phyloP scores from a whole-genome alignment of 2,329 filamentous ascomycete genomes.

The Fusarium coicis region DNA sequence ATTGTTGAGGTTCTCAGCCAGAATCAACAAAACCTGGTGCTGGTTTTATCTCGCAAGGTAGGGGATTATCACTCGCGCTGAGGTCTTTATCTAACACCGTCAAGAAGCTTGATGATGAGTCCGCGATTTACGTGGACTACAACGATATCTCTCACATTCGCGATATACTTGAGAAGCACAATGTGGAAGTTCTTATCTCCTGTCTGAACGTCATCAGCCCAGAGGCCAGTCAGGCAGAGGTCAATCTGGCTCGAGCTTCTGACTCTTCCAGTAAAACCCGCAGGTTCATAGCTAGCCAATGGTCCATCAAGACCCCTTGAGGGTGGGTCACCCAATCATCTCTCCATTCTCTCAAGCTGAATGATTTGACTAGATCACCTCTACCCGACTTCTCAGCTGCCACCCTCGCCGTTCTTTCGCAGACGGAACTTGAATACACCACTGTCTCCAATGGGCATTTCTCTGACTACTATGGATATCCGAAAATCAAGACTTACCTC shows the following conservation, averaged over 20 bases:
- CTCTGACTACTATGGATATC: not conserved
- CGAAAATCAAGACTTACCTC: not conserved
- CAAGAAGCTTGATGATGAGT: not conserved
- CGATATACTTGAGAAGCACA: too few relatives aligned
- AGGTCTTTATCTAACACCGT: accelerated
- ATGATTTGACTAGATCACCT: not conserved
- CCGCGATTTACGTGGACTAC: not conserved
- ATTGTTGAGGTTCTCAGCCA: not conserved
- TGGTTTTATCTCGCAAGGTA: not conserved
- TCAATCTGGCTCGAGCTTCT: not conserved
- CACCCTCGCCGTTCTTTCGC: not conserved
- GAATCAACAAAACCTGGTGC: not conserved
- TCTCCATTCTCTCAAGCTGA: accelerated
- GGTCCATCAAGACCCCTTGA: not conserved
- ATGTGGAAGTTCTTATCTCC: not conserved
- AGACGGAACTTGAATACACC: not conserved
- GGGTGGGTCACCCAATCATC: not conserved
- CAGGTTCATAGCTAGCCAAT: not conserved
- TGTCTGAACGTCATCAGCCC: not conserved
- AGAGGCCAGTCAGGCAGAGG: not conserved
- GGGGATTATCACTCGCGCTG: accelerated
- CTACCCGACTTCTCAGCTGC: not conserved
- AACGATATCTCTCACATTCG: not conserved
- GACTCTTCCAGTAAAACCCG: accelerated
- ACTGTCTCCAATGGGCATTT: not conserved